Evolutionary conservation across 2,329 filamentous ascomycete genomes (phyloP).

Genomic region (Alternaria alternata): DNA sequence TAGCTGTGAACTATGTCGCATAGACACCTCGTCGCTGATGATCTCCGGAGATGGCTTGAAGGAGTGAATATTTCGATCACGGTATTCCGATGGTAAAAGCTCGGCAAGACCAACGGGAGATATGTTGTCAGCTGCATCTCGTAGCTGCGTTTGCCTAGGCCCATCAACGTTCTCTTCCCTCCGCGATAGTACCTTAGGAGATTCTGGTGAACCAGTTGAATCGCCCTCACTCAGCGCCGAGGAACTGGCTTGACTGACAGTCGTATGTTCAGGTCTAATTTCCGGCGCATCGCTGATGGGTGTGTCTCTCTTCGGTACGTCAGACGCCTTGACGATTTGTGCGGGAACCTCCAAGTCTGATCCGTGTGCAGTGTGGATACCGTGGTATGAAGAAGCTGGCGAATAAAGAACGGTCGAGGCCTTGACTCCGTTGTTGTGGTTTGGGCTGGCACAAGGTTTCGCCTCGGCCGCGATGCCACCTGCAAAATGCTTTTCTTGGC

Average conservation of each 20-base stretch:
- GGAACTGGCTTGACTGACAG: background rate
- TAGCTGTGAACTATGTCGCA: no score
- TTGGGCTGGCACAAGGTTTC: background rate
- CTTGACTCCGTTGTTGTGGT: background rate
- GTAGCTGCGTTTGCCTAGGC: constrained; percentile 4
- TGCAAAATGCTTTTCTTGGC: background rate
- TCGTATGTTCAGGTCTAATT: background rate
- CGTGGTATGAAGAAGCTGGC: background rate
- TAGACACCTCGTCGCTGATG: background rate
- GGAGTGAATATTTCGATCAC: background rate
- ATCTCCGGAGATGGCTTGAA: background rate
- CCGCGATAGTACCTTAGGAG: background rate
- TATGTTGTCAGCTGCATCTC: background rate
- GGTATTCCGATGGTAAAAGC: background rate
- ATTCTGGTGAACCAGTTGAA: background rate
- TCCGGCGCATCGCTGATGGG: background rate
- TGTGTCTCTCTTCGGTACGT: background rate
- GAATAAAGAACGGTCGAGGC: no score
- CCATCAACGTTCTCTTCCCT: background rate
- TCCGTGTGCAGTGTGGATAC: background rate
- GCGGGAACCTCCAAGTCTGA: background rate
- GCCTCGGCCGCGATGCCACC: background rate
- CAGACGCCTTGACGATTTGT: background rate
- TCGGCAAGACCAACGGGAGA: background rate
- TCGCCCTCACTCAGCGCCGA: background rate